phyloP scores from a whole-genome alignment of 495 filamentous ascomycete species.

The Sordaria brevicollis region DNA sequence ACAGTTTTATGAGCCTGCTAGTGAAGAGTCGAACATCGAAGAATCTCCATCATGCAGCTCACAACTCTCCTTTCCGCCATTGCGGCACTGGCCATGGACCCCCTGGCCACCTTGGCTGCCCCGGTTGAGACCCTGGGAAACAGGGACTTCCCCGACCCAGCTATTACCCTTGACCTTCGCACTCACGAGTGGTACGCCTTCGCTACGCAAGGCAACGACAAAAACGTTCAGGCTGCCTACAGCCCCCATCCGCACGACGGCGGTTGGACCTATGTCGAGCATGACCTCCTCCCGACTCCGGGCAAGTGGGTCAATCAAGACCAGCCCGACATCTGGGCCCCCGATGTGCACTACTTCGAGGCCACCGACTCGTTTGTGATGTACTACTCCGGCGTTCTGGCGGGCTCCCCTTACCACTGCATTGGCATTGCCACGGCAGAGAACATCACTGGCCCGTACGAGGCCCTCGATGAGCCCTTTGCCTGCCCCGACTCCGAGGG shows the following conservation, averaged over 20 bases:
- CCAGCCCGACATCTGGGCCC: conserved; percentile 33
- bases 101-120: background rate
- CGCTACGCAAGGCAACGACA: conserved; percentile 16
- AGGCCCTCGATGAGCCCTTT: conserved; percentile 29
- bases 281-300: conserved; percentile 18
- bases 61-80: background rate
- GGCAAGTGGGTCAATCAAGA: conserved; percentile 18
- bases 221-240: conserved; percentile 22
- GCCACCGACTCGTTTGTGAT: conserved; percentile 40
- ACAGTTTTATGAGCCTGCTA: background rate
- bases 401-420: conserved; percentile 35
- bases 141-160: conserved; percentile 24
- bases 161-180: conserved; percentile 16
- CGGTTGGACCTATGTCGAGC: conserved; percentile 13
- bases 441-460: conserved; percentile 41
- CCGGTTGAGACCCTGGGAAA: conserved; percentile 1
- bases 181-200: conserved; percentile 24
- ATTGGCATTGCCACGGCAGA: conserved; percentile 39
- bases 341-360: conserved; percentile 29
- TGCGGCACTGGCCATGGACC: background rate
- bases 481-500: conserved; percentile 40
- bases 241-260: conserved; percentile 2
- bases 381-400: conserved; percentile 44
- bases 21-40: background rate
- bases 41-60: background rate